These are phyloP conservation scores for Acmispon strigosus DNA, from an alignment of 306 rosid genomes.

Conservation along the genomic window DNA sequence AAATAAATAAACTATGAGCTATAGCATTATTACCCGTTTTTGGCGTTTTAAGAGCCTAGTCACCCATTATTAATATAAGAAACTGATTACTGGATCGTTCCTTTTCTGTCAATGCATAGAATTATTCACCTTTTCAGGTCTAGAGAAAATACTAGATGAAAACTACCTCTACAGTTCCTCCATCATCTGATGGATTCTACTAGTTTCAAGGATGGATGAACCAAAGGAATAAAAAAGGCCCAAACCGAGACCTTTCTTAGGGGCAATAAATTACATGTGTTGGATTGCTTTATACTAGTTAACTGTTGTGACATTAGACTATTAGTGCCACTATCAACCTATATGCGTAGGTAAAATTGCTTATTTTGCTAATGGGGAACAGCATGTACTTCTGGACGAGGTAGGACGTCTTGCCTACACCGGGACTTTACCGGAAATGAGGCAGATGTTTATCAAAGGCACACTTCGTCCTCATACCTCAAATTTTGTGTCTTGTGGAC, in stretches of 20 bases:
- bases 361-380: constrained; percentile 48
- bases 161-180: too few species aligned
- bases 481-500: too few species aligned
- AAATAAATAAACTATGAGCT: neutral
- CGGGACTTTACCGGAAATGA: too few species aligned
- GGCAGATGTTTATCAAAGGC: too few species aligned
- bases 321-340: constrained; percentile 40
- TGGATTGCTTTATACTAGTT: neutral
- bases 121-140: neutral
- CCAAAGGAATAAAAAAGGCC: neutral
- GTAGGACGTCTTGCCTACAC: too few species aligned
- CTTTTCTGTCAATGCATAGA: neutral
- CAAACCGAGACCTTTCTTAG: neutral
- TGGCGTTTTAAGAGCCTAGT: neutral
- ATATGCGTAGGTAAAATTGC: constrained; percentile 39
- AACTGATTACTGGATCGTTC: neutral
- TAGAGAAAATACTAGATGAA: neutral
- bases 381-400: constrained; percentile 33
- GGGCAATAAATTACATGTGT: neutral
- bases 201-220: neutral
- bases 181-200: neutral
- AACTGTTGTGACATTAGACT: neutral
- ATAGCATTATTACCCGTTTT: neutral
- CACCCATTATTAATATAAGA: neutral
- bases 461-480: too few species aligned